A percentile compares a stretch with the other conserved stretches of the same genome.
phyloP scores from a whole-genome alignment of 345 rosid species.

The Hypericum perforatum region DNA sequence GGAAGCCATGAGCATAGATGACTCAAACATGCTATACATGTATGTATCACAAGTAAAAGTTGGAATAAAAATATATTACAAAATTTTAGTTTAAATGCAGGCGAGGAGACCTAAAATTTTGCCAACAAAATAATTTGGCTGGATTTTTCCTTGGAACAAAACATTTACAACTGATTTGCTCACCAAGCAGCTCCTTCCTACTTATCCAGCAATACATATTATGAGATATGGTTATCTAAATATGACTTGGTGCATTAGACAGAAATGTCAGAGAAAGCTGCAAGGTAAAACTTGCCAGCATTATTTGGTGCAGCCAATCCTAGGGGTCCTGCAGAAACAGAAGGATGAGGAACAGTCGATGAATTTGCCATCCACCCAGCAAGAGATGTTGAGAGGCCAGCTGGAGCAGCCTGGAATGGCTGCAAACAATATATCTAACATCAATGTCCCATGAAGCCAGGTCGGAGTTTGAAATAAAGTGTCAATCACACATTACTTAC shows the following conservation, averaged over 20 bases:
- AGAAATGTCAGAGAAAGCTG: not conserved
- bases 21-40: too few species aligned
- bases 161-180: too few species aligned
- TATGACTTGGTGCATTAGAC: not conserved
- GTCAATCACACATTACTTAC: slow-evolving; percentile 23
- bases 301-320: slow-evolving; percentile 4
- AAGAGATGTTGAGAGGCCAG: slow-evolving; percentile 36
- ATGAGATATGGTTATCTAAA: too few species aligned
- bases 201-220: too few species aligned
- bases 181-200: too few species aligned
- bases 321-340: slow-evolving; percentile 34
- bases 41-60: too few species aligned
- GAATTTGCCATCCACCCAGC: slow-evolving; percentile 51
- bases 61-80: too few species aligned
- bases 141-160: too few species aligned
- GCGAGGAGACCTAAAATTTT: too few species aligned
- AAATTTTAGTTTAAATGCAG: too few species aligned
- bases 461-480: slow-evolving; percentile 2
- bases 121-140: too few species aligned
- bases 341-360: slow-evolving; percentile 29
- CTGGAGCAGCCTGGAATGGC: slow-evolving; percentile 42
- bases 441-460: not conserved
- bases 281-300: not conserved
- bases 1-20: too few species aligned
- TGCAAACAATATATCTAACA: slow-evolving; percentile 10